Conservation (phyloP, 1,284 basidiomycete species). For the Rhodotorula sp. region DNA sequence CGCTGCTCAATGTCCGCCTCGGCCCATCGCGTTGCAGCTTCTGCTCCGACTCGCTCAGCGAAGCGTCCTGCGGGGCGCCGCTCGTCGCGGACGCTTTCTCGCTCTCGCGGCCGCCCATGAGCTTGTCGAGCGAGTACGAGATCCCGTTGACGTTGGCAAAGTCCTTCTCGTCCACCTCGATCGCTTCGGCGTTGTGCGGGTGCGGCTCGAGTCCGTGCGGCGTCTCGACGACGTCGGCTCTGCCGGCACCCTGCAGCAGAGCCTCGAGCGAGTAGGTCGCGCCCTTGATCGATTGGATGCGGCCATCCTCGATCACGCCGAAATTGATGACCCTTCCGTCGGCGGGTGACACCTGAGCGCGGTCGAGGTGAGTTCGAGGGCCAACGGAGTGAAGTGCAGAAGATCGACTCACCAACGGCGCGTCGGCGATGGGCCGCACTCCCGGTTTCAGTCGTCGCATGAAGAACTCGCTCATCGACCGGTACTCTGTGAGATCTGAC, state of each 20-base stretch:
- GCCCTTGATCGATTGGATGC: conserved; percentile 96
- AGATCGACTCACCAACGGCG: conserved; percentile 63
- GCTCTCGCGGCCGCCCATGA: conserved; percentile 49
- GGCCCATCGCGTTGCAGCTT: conserved; percentile 7
- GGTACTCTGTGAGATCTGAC: conserved; percentile 73
- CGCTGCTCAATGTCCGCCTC: conserved; percentile 21
- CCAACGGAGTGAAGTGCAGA: not conserved
- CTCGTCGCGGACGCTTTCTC: too few species aligned
- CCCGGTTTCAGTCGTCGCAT: conserved; percentile 84
- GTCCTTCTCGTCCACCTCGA: conserved; percentile 72
- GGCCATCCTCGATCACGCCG: conserved; percentile 73
- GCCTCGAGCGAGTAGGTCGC: conserved; percentile 94
- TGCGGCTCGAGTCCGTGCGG: conserved; percentile 49
- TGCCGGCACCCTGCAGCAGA: conserved; percentile 56
- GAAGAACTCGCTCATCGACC: conserved; percentile 87
- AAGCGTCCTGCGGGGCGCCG: conserved; percentile 15
- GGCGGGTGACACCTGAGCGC: conserved; percentile 75
- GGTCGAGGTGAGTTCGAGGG: not conserved
- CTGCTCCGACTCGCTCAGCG: conserved; percentile 15
- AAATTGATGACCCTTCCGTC: conserved; percentile 92
- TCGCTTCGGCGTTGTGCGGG: conserved; percentile 55
- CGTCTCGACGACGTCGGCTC: not conserved
- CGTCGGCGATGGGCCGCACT: conserved; percentile 68
- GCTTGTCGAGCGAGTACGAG: conserved; percentile 83
- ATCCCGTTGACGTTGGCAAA: conserved; percentile 98